A percentile compares a stretch with the other conserved stretches of the same genome.
These are phyloP conservation scores for Globisporangium cystogenes DNA, from an alignment of 352 stramenopile species.

Conservation along the genomic window DNA sequence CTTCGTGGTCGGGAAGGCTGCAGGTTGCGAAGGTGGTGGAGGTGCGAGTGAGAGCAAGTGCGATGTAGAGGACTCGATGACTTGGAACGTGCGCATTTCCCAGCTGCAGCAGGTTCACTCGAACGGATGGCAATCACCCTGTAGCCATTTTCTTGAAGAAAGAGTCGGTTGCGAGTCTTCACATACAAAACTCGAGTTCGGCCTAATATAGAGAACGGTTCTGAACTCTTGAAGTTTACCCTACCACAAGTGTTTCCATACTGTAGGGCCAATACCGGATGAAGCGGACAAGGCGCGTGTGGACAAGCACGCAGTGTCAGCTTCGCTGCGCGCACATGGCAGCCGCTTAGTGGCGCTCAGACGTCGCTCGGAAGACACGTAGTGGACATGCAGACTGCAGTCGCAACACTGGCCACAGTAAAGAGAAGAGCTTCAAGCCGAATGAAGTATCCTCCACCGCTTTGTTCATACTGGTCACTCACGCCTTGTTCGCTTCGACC, in stretches of 20 bases:
- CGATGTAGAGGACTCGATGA: neutral
- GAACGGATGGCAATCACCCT: neutral
- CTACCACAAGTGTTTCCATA: no score
- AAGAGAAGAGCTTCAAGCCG: no score
- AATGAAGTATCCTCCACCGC: no score
- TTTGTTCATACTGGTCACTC: neutral
- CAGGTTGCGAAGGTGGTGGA: neutral
- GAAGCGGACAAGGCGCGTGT: no score
- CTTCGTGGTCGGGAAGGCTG: neutral
- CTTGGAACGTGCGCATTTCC: neutral
- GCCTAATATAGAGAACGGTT: no score
- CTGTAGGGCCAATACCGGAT: no score
- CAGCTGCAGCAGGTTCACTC: neutral
- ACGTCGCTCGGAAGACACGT: neutral
- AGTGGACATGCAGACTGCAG: no score
- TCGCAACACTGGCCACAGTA: no score
- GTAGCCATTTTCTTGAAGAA: constrained; percentile 1
- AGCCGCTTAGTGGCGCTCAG: neutral
- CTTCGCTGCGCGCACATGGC: no score
- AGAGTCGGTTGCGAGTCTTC: neutral
- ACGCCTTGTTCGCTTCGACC: no score
- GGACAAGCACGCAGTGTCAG: no score
- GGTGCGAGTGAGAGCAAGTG: neutral
- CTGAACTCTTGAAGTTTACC: no score
- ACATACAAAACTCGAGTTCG: neutral